Base-by-base conservation (phyloP, 2,329 filamentous ascomycete species). In the Exserohilum turcica region DNA sequence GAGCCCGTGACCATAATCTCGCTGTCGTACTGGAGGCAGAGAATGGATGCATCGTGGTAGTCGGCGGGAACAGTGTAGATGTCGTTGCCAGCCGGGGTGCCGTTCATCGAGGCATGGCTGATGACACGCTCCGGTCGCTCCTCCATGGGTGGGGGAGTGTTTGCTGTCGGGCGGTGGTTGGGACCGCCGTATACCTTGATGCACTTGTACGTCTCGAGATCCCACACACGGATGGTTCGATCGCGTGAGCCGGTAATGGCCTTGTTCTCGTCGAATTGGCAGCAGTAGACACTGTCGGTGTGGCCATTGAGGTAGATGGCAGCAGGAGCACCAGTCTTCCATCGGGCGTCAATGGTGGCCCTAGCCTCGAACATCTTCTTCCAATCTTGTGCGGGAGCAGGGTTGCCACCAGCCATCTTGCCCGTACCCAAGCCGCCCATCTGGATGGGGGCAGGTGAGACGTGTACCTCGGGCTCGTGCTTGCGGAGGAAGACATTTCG, bases 221-320 rank as follows among this genome's bases (percentile, higher is more conserved):
- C 91, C 94, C 94, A 99, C 28, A 99, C 86, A 44, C 94, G 89
- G 63, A 99, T 94, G 0, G 94, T 97, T 72, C 91, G 90, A 76
- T 99, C 94, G 57, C 94, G 88, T 8, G 93, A 97, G 24, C 94
- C 94, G 2, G 94, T 97, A 61, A 99, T 92, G 70, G 97, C 96
- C 76, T 97, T 99, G 71, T 89, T 82, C 88, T 97, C 93, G 73
- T 99, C 94, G 72, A 97, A 99, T 71, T 99, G 94, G 51, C 96
- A 85, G 75, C 94, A 99, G 77, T 99, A 99, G 52, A 99, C 95
- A 61, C 92, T 97, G 74, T 99, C 94, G 21, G 87, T 87, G 73
- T 99, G 94, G 2, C 94, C 94, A 66, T 94, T 91, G 18, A 99
- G 82, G 74, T 97, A 97, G 50, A 96, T 86, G 0, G 91, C 88